Evolutionary conservation across 139 green algal species (phyloP).

Genomic region (Deuterostichococcus epilithicus): DNA sequence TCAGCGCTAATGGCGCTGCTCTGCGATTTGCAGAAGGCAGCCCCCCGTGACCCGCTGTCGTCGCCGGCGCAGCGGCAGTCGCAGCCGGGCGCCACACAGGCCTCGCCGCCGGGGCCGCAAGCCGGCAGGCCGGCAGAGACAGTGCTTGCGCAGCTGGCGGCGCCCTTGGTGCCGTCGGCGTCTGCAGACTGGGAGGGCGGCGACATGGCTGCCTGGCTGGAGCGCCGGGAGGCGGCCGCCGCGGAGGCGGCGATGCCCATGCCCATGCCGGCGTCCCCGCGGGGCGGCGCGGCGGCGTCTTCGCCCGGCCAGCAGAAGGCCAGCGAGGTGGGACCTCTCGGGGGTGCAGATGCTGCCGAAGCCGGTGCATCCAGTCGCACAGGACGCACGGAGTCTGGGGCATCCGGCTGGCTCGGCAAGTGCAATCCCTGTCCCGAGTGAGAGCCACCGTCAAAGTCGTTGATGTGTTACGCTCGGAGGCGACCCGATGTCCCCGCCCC

Average conservation of each 20-base stretch:
- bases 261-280: neutral
- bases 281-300: no score
- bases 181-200: neutral
- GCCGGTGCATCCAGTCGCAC: no score
- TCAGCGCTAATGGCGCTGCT: no score
- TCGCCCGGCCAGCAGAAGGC: neutral
- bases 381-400: no score
- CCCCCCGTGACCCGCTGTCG: no score
- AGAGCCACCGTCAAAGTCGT: no score
- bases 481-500: no score
- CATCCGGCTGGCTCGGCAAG: no score
- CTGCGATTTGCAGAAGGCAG: no score
- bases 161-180: neutral
- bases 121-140: neutral
- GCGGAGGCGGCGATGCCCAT: neutral
- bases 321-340: neutral
- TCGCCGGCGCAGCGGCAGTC: neutral
- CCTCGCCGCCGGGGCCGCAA: neutral
- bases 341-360: no score
- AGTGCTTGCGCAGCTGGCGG: neutral
- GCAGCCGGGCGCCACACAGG: neutral
- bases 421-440: no score
- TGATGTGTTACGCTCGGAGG: no score
- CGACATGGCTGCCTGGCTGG: neutral
- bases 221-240: neutral